Evolutionary conservation across 2,329 filamentous ascomycete genomes (phyloP).

Genomic region (Xylariales sp.): DNA sequence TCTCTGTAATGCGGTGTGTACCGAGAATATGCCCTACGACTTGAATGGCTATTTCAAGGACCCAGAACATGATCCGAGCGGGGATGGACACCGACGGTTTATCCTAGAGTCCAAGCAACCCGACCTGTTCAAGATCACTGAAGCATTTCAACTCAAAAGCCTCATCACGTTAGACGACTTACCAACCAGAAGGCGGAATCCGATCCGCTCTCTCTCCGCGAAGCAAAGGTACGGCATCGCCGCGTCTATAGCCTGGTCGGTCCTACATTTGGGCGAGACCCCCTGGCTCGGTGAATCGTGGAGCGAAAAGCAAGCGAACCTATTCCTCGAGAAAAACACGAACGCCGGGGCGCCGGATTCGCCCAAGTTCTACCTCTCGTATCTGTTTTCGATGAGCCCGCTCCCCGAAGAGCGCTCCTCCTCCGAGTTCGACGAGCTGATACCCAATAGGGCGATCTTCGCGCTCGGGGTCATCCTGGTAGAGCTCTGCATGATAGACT

Average conservation of each 20-base stretch:
- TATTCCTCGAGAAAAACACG: conserved; percentile 12
- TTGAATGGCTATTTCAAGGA: conserved; percentile 13
- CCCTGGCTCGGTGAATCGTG: conserved; percentile 22
- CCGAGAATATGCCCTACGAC: neutral
- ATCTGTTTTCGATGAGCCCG: conserved; percentile 1
- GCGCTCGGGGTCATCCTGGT: conserved; percentile 16
- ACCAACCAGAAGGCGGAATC: conserved; percentile 1
- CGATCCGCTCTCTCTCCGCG: conserved; percentile 14
- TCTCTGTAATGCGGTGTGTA: conserved; percentile 14
- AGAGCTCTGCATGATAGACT: conserved; percentile 11
- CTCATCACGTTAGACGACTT: neutral
- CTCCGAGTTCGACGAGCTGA: conserved; percentile 10
- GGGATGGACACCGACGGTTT: conserved; percentile 11
- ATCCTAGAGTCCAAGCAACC: conserved; percentile 1
- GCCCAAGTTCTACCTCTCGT: conserved; percentile 20
- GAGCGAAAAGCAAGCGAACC: conserved; percentile 20
- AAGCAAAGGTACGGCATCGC: conserved; percentile 28
- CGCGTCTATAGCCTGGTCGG: conserved; percentile 21
- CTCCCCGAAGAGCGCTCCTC: neutral
- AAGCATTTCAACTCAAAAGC: conserved; percentile 12
- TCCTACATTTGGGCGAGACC: conserved; percentile 21
- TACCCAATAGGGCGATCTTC: conserved; percentile 25
- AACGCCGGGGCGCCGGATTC: neutral
- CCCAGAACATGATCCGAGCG: conserved; percentile 11
- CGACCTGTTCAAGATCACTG: conserved; percentile 6